Conservation (phyloP, 2,329 filamentous ascomycete species). For the Penicillium olsonii region DNA sequence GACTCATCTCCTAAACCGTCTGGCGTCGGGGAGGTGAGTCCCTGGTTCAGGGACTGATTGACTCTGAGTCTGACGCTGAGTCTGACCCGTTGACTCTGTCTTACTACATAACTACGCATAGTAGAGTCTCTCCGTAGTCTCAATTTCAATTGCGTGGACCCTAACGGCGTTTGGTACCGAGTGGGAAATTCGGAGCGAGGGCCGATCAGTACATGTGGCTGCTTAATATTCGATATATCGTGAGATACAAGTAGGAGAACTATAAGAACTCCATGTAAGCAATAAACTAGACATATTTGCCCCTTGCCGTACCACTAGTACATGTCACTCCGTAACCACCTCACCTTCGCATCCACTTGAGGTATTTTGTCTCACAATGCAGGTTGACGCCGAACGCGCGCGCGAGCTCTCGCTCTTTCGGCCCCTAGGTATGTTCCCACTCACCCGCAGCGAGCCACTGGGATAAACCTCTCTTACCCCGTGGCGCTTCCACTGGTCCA, state of each 20-base stretch:
- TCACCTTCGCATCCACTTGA: background rate
- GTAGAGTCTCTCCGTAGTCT: too few relatives aligned
- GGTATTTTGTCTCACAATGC: constrained; percentile 21
- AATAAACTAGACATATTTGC: background rate
- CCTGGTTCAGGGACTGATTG: too few relatives aligned
- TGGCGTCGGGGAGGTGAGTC: background rate
- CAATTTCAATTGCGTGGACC: too few relatives aligned
- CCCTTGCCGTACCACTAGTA: constrained; percentile 2
- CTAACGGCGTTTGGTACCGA: constrained; percentile 19
- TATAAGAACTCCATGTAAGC: too few relatives aligned
- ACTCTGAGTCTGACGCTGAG: too few relatives aligned
- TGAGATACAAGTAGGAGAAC: too few relatives aligned
- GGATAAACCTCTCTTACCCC: constrained; percentile 29
- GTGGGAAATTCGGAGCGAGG: constrained; percentile 18
- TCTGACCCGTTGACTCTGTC: too few relatives aligned
- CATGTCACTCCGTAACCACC: background rate
- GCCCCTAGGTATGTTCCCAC: constrained; percentile 44
- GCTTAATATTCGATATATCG: background rate
- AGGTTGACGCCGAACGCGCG: constrained; percentile 42
- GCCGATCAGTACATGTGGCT: constrained; percentile 14
- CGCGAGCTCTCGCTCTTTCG: constrained; percentile 47
- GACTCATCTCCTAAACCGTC: constrained; percentile 5
- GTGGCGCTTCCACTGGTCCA: constrained; percentile 37
- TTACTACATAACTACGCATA: too few relatives aligned
- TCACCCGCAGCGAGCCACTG: constrained; percentile 33